Conservation (phyloP, 2,329 filamentous ascomycete genomes). For the Juglanconis oblonga region DNA sequence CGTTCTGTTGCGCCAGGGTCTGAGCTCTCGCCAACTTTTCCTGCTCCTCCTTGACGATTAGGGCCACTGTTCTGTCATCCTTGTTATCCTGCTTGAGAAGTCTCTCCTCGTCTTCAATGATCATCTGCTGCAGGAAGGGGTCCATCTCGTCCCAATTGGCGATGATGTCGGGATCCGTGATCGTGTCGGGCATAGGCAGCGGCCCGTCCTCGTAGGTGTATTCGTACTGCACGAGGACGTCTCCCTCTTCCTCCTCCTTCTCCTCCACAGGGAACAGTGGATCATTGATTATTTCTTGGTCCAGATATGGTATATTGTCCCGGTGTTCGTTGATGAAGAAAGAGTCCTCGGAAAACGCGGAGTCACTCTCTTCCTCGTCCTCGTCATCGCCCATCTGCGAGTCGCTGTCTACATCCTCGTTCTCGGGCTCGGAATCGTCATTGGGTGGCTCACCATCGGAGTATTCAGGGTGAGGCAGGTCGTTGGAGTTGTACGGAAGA, state of each 20-base stretch:
- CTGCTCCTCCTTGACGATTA: neutral
- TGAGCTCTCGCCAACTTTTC: neutral
- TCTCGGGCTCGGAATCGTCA: neutral
- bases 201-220: neutral
- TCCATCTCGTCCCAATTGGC: conserved; percentile 4
- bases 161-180: neutral
- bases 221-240: neutral
- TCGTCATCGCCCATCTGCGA: neutral
- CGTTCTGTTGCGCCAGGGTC: neutral
- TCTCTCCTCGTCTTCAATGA: neutral
- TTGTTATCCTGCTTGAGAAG: neutral
- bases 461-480: neutral
- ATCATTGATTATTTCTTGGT: too few relatives aligned
- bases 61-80: neutral
- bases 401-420: neutral
- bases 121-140: neutral
- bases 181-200: conserved; percentile 1
- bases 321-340: neutral
- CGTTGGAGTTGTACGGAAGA: neutral
- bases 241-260: neutral
- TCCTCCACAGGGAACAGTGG: too few relatives aligned
- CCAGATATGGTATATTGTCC: too few relatives aligned
- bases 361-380: neutral
- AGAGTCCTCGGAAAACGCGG: neutral
- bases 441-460: neutral